Base-by-base conservation (phyloP, 768 basidiomycete species). In the Xerocomellus amylosporus region DNA sequence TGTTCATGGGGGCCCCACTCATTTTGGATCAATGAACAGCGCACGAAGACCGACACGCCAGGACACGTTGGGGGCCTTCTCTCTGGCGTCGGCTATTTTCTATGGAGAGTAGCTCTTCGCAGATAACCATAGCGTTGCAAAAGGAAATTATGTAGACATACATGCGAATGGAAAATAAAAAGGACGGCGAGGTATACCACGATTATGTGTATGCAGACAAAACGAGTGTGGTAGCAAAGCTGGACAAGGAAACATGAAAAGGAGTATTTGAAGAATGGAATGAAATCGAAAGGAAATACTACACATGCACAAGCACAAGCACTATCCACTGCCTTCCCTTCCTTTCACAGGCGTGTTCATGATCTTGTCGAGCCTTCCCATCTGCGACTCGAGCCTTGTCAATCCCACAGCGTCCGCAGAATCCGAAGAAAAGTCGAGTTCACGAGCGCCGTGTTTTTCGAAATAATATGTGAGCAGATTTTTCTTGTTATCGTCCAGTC, bases 391-490 rank as follows among this genome's bases (percentile, higher is more conserved):
- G 55, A 93, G 75, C 62, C 82, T 87, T 47, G 86, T 83, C 64
- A 88, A 77, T 30, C 87, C 81, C 15, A 73, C 73, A 7, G 47
- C 50, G 0, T 64, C 71, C 9, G 74, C 73, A 37, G 67, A 66
- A 5, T 66, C 68, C 26, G 64, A 64, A 13, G 64, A 66, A 47
- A 71, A 71, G 49, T 70, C 68, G 47, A 69, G 61, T 41, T 82
- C 88, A 20, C 91, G 77, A 10, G 81, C 88, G 31, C 85, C 85
- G 63, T 93, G 88, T 68, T 93, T 93, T 69, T 93, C 91, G 59
- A 94, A 94, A 53, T 92, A 75, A 60, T 94, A 94, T 2, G 92
- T 91, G 46, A 94, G 75, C 17, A 93, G 75, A 65, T 94, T 93
- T 77, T 92, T 93, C 78, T 93, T 91, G 63, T 90, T 90, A 56